Base-by-base conservation (phyloP, 1,284 basidiomycete species). In the Lignosus rhinocerotis region DNA sequence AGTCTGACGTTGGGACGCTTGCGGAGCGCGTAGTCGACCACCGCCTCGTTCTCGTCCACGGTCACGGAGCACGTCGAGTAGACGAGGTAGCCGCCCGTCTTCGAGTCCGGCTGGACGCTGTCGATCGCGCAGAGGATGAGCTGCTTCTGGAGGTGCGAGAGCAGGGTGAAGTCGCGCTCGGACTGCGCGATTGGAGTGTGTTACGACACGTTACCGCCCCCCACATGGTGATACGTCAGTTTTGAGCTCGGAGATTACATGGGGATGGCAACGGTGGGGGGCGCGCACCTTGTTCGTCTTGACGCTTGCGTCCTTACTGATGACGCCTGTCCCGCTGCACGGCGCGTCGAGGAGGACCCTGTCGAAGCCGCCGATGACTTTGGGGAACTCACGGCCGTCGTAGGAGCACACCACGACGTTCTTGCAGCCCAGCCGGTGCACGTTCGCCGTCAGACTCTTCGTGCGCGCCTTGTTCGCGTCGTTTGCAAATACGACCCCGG, bases 31-130 rank as follows among this genome's bases (percentile, higher is more conserved):
- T 99, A 99, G 74, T 98, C 93, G 17, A 99, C 94, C 16, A 99
- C 96, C 5, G 93, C 88, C 76, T 99, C 97, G 78, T 99, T 96
- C 78, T 99, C 97, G 69, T 99, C 97, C 2, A 98, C 92, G 4
- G 92, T 98, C 47, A 99, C 94, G 7, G 96, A 98, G 73, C 97
- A 99, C 0, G 97, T 99, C 53, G 96, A 98, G 78, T 99, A 99
- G 59, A 99, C 96, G 66, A 99, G 79, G 73, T 91, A 96, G 25
- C 95, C 96, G 12, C 97, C 97, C 0, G 93, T 94, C 66, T 91
- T 87, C 2, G 94, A 96, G 56, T 89, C 86, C 10, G 96, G 86
- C 65, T 88, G 90, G 58, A 98, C 89, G 59, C 94, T 96, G 80
- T 99, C 97, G 71, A 99, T 95, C 3, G 96, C 97, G 73, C 96